Percentiles rank a stretch among this genome's conserved stretches.
phyloP scores from a whole-genome alignment of 129 eudicot species.

The Oenanthe sinensis region DNA sequence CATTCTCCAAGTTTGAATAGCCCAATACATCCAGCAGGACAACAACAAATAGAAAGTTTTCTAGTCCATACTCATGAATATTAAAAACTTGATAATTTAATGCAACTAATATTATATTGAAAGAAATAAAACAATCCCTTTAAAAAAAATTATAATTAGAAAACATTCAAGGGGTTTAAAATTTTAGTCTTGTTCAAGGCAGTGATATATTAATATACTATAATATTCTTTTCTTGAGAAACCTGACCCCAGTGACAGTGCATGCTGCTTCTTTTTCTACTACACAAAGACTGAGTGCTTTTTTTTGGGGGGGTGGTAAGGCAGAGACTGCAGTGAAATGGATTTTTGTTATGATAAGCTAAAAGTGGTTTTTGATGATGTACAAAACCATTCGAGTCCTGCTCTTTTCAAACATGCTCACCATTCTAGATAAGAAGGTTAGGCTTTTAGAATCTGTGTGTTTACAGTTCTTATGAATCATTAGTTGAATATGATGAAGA shows the following conservation, averaged over 20 bases:
- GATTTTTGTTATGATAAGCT: constrained; percentile 18
- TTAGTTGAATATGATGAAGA: constrained; percentile 33
- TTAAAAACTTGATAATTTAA: constrained; percentile 4
- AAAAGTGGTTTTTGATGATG: constrained; percentile 14
- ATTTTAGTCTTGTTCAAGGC: neutral
- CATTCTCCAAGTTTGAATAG: constrained; percentile 13
- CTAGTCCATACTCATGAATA: constrained; percentile 1
- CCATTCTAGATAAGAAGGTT: constrained; percentile 6
- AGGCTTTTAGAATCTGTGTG: neutral
- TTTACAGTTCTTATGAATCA: constrained; percentile 4
- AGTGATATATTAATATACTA: neutral
- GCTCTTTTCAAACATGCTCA: constrained; percentile 3
- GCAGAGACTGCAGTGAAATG: constrained; percentile 24
- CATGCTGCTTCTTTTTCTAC: constrained; percentile 58
- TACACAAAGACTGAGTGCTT: constrained; percentile 28
- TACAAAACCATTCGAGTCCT: constrained; percentile 12
- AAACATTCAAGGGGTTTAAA: neutral
- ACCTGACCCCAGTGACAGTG: constrained; percentile 58
- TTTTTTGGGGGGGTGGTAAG: constrained; percentile 18
- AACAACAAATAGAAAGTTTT: constrained; percentile 1
- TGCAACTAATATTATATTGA: constrained; percentile 18
- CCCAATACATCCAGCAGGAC: constrained; percentile 28
- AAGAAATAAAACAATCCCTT: neutral
- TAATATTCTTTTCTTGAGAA: constrained; percentile 16
- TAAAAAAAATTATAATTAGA: too few relatives aligned